Percentiles rank a stretch among this genome's conserved stretches.
phyloP scores from a whole-genome alignment of 2,329 filamentous ascomycete species.

The Exophiala mesophila region DNA sequence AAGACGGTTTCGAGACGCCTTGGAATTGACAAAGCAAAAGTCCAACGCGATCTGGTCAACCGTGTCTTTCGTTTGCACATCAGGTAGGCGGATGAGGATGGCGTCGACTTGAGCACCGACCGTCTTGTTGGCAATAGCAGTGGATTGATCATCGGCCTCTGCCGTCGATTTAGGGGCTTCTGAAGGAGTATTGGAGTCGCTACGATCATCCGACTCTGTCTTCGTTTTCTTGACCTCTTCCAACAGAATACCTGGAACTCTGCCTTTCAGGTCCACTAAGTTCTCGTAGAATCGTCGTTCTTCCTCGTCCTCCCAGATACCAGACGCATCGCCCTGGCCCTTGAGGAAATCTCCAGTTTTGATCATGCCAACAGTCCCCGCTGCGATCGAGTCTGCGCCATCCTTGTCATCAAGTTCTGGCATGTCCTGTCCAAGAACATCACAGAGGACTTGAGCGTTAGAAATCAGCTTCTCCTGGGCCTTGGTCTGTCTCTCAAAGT shows the following conservation, averaged over 20 bases:
- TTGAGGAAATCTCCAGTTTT: slow-evolving; percentile 91
- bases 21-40: slow-evolving; percentile 97
- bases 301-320: slow-evolving; percentile 98
- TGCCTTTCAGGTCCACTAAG: slow-evolving; percentile 87
- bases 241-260: slow-evolving; percentile 86
- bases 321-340: slow-evolving; percentile 81
- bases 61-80: slow-evolving; percentile 83
- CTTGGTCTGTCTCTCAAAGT: slow-evolving; percentile 91
- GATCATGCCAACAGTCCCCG: slow-evolving; percentile 82
- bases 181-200: slow-evolving; percentile 62
- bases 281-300: slow-evolving; percentile 98
- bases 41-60: slow-evolving; percentile 92
- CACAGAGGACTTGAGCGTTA: slow-evolving; percentile 86
- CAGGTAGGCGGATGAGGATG: slow-evolving; percentile 78
- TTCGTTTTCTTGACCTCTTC: slow-evolving; percentile 91
- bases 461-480: slow-evolving; percentile 82
- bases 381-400: slow-evolving; percentile 58
- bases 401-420: slow-evolving; percentile 85
- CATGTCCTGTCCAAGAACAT: slow-evolving; percentile 86
- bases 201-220: slow-evolving; percentile 68
- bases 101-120: slow-evolving; percentile 96
- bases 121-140: slow-evolving; percentile 93
- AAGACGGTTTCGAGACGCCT: slow-evolving; percentile 89
- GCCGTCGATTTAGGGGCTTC: slow-evolving; percentile 48
- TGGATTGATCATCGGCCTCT: slow-evolving; percentile 75